phyloP scores from a whole-genome alignment of 1,139 yeast species.

The Debaryomyces psychrophilus region DNA sequence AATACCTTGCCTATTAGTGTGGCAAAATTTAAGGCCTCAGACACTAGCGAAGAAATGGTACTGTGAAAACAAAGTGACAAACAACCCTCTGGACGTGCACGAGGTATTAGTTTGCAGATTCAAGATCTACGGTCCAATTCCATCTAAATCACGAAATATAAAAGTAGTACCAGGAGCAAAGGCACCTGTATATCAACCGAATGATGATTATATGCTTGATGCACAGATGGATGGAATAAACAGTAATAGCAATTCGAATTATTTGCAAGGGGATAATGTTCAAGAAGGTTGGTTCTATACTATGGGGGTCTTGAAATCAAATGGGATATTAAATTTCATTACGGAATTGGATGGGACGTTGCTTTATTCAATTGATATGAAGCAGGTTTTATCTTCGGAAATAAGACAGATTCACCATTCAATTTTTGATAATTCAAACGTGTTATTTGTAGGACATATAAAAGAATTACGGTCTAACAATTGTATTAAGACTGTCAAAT shows the following conservation, averaged over 20 bases:
- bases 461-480: conserved; percentile 54
- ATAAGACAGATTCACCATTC: conserved; percentile 71
- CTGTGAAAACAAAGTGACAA: conserved; percentile 42
- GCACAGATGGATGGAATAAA: conserved; percentile 5
- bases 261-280: conserved; percentile 20
- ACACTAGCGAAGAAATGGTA: conserved; percentile 65
- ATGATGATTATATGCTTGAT: conserved; percentile 9
- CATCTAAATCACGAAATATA: conserved; percentile 45
- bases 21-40: conserved; percentile 64
- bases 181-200: conserved; percentile 49
- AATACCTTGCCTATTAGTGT: conserved; percentile 56
- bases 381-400: conserved; percentile 61
- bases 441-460: conserved; percentile 60
- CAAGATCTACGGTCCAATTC: conserved; percentile 65
- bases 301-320: conserved; percentile 69
- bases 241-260: conserved; percentile 7
- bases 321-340: conserved; percentile 66
- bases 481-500: conserved; percentile 35
- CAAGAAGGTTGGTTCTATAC: conserved; percentile 75
- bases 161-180: conserved; percentile 46
- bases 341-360: conserved; percentile 68
- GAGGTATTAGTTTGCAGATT: conserved; percentile 65
- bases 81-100: conserved; percentile 33
- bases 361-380: conserved; percentile 65
- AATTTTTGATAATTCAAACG: conserved; percentile 61